Evolutionary conservation across 148 eudicot genomes (phyloP).

Genomic region (Camellia sinensis): DNA sequence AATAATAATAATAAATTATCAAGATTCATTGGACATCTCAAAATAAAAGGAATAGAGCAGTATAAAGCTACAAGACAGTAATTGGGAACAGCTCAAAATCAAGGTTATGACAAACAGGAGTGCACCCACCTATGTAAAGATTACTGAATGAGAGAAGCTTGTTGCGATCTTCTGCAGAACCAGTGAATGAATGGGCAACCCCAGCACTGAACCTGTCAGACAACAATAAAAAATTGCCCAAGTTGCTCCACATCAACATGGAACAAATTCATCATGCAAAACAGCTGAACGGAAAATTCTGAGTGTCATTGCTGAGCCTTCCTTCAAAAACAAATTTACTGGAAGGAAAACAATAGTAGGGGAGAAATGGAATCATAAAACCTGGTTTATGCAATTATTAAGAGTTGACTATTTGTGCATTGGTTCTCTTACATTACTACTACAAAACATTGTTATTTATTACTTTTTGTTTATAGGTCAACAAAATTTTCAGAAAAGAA

Average conservation of each 20-base stretch:
- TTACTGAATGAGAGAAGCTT: constrained; percentile 71
- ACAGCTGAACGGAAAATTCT: constrained; percentile 5
- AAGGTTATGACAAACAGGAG: not conserved
- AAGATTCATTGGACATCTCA: not conserved
- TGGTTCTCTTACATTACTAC: not conserved
- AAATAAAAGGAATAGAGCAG: not conserved
- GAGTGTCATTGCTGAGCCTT: not conserved
- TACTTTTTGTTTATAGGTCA: not conserved
- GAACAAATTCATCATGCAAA: constrained; percentile 2
- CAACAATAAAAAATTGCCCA: not conserved
- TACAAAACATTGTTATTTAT: not conserved
- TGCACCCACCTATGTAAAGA: constrained; percentile 66
- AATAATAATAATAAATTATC: no score
- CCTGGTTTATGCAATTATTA: not conserved
- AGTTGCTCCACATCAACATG: not conserved
- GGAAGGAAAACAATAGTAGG: not conserved
- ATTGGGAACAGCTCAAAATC: not conserved
- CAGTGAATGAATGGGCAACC: constrained; percentile 95
- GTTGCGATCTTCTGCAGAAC: constrained; percentile 79
- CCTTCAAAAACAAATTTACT: constrained; percentile 14
- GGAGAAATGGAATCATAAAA: not conserved
- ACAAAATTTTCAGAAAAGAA: not conserved
- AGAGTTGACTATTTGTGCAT: not conserved
- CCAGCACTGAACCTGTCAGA: constrained; percentile 66
- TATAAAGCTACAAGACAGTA: not conserved